These are phyloP conservation scores for Jatropha podagrica DNA, from an alignment of 441 rosid genomes.

Conservation along the genomic window DNA sequence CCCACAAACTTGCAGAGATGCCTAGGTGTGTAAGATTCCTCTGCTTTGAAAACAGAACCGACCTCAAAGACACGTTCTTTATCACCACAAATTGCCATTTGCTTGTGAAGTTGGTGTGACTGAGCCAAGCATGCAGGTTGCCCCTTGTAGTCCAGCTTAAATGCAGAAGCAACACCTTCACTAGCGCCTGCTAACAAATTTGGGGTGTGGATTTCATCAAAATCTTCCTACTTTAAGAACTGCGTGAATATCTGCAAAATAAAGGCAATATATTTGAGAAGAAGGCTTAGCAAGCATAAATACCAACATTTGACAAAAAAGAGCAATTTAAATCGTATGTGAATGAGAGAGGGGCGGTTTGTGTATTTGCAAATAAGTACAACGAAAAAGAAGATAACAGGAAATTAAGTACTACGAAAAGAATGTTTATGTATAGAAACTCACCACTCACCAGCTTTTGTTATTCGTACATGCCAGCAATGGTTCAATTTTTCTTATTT, in stretches of 20 bases:
- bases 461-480: too few relatives aligned
- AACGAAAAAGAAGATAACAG: too few relatives aligned
- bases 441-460: too few relatives aligned
- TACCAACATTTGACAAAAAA: too few relatives aligned
- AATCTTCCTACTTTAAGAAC: constrained; percentile 47
- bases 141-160: constrained; percentile 82
- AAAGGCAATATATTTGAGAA: too few relatives aligned
- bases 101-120: constrained; percentile 89
- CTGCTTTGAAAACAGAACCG: constrained; percentile 62
- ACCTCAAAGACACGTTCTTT: constrained; percentile 67
- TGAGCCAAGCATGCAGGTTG: constrained; percentile 82
- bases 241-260: constrained; percentile 44
- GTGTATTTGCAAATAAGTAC: too few relatives aligned
- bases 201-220: constrained; percentile 75
- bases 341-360: too few relatives aligned
- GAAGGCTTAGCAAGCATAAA: too few relatives aligned
- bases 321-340: too few relatives aligned
- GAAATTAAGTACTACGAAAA: too few relatives aligned
- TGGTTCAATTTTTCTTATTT: too few relatives aligned
- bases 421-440: too few relatives aligned
- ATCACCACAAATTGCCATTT: constrained; percentile 75
- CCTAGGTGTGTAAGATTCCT: constrained; percentile 46
- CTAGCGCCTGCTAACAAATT: constrained; percentile 81
- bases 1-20: constrained; percentile 87
- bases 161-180: constrained; percentile 96